Evolutionary conservation across 2,329 filamentous ascomycete species (phyloP), one percentile per base, ranked within the genome.

Genomic region (Xylariaceae sp.): DNA sequence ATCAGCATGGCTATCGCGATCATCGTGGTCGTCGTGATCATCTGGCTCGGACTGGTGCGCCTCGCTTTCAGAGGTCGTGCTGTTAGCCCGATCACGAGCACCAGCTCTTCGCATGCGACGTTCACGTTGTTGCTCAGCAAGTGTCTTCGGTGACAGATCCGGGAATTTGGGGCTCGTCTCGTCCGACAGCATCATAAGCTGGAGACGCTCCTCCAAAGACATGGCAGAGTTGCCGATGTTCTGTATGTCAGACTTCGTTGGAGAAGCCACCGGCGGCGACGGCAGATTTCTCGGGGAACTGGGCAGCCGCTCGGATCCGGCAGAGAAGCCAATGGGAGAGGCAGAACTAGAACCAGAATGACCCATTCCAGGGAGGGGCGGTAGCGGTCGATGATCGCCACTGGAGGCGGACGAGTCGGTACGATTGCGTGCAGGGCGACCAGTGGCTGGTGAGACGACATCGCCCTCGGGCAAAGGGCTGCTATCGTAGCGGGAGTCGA

Each of bases 171-270:
- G 70, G 55, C 69, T 71, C 11, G 64, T 69, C 58, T 88, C 85
- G 57, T 88, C 84, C 15, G 90, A 89, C 51, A 92, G 82, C 86
- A 93, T 92, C 90, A 97, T 94, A 52, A 96, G 81, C 69, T 88
- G 87, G 55, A 97, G 78, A 51, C 92, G 83, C 71, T 97, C 92
- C 71, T 96, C 91, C 2, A 96, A 79, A 0, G 91, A 85, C 86
- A 96, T 91, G 62, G 85, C 89, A 58, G 82, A 82, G 63, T 87
- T 87, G 55, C 85, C 85, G 71, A 94, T 88, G 67, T 83, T 88
- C 58, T 90, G 84, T 37, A 92, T 86, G 61, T 97, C 92, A 3
- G 86, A 81, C 73, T 92, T 95, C 69, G 84, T 79, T 5, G 23
- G 23, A 30, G 23, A 30, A 2, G 88, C 85, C 4, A 88, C 82